phyloP scores from a whole-genome alignment of 352 stramenopile genomes.

The Elongisporangium undulatum region DNA sequence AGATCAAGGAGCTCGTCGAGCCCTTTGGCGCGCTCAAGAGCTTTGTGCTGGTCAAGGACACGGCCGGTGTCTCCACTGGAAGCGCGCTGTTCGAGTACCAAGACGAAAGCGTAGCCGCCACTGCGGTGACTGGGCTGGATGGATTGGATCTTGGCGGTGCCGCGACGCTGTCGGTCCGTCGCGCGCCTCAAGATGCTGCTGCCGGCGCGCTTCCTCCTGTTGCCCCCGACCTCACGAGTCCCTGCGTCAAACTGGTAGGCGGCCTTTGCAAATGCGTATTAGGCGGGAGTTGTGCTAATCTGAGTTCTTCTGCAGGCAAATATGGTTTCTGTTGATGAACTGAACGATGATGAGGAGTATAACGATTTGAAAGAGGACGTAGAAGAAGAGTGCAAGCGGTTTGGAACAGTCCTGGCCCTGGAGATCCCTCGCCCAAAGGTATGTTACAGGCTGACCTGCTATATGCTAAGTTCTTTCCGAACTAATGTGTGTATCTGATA shows the following conservation, averaged over 20 bases:
- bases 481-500: conserved; percentile 13
- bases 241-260: conserved; percentile 73
- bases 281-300: conserved; percentile 2
- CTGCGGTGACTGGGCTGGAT: conserved; percentile 68
- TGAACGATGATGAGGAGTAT: conserved; percentile 85
- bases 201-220: conserved; percentile 7
- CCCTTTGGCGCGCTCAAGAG: conserved; percentile 74
- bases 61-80: conserved; percentile 38
- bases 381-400: conserved; percentile 88
- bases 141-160: conserved; percentile 75
- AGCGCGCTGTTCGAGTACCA: conserved; percentile 82
- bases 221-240: conserved; percentile 33
- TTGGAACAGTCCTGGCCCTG: conserved; percentile 59
- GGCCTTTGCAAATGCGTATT: neutral
- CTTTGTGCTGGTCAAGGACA: conserved; percentile 64
- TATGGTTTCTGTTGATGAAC: conserved; percentile 82
- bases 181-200: conserved; percentile 26
- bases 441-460: conserved; percentile 5
- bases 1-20: conserved; percentile 82
- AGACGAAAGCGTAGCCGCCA: conserved; percentile 43
- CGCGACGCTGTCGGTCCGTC: conserved; percentile 46
- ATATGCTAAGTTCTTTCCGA: neutral
- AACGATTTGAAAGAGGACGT: conserved; percentile 87
- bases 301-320: conserved; percentile 43
- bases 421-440: conserved; percentile 84